A percentile compares a stretch with the other conserved stretches of the same genome.
These are phyloP conservation scores for Grosmannia penicillata DNA, from an alignment of 2,329 filamentous ascomycete species.

Conservation along the genomic window DNA sequence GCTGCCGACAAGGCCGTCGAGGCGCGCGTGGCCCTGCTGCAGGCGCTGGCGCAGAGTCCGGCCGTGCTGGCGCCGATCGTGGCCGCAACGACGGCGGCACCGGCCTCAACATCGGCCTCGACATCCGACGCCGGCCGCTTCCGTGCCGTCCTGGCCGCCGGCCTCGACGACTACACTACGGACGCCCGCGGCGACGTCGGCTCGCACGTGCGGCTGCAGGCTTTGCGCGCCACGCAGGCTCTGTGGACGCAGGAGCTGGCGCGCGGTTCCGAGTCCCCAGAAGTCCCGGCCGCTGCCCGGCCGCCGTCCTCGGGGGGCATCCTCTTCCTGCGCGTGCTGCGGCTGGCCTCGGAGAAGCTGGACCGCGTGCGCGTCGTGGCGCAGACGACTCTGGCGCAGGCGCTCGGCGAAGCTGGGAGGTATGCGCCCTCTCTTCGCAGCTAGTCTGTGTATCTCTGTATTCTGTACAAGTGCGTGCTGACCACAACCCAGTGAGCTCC, in stretches of 20 bases:
- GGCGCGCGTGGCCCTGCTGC: conserved; percentile 38
- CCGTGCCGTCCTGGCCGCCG: conserved; percentile 32
- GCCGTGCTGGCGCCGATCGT: conserved; percentile 18
- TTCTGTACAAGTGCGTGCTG: background rate
- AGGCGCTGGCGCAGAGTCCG: conserved; percentile 33
- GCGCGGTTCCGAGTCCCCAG: too few relatives aligned
- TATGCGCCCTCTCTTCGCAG: too few relatives aligned
- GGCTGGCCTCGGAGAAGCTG: conserved; percentile 75
- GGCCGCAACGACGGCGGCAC: conserved; percentile 11
- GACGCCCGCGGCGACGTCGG: conserved; percentile 83
- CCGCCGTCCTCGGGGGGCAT: background rate
- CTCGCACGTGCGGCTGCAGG: conserved; percentile 69
- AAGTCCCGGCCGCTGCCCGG: background rate
- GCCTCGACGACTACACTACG: conserved; percentile 80
- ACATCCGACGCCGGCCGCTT: conserved; percentile 23
- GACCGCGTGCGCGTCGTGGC: conserved; percentile 67
- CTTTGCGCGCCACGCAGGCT: conserved; percentile 58
- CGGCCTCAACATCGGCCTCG: too few relatives aligned
- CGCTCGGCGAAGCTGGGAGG: conserved; percentile 17
- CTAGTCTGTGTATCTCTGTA: background rate
- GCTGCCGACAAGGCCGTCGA: conserved; percentile 31
- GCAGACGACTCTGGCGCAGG: conserved; percentile 34
- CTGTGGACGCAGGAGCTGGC: conserved; percentile 25
- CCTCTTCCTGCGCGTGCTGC: conserved; percentile 37
- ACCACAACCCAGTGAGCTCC: conserved; percentile 16